Evolutionary conservation across 2,329 filamentous ascomycete genomes (phyloP).

Genomic region (Penicillium sp.): DNA sequence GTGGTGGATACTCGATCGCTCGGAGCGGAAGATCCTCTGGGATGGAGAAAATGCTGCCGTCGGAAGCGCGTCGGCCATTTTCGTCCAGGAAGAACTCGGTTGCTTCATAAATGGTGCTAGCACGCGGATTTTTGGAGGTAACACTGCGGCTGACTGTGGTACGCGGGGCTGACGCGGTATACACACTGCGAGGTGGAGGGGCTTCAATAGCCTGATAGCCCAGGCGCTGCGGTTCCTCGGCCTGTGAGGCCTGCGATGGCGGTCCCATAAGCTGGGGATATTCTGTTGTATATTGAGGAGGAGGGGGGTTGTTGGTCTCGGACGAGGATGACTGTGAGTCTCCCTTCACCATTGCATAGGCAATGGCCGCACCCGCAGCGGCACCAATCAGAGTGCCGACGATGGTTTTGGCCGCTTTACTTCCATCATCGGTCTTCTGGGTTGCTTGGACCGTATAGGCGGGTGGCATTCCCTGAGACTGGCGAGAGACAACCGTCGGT

Average conservation of each 20-base stretch:
- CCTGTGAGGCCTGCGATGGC: conserved; percentile 24
- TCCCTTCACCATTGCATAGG: conserved; percentile 69
- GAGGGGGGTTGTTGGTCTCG: conserved; percentile 20
- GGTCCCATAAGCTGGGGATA: conserved; percentile 24
- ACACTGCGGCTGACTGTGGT: conserved; percentile 35
- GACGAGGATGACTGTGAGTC: conserved; percentile 42
- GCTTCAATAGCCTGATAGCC: conserved; percentile 35
- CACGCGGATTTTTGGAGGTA: conserved; percentile 41
- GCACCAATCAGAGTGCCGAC: conserved; percentile 75
- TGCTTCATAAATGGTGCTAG: conserved; percentile 43
- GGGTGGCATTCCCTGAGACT: conserved; percentile 22
- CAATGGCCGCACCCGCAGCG: conserved; percentile 71
- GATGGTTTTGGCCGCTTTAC: conserved; percentile 57
- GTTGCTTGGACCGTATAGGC: conserved; percentile 28
- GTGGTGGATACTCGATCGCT: conserved; percentile 41
- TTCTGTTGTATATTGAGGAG: conserved; percentile 26
- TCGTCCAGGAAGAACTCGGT: conserved; percentile 36
- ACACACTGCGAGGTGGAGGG: conserved; percentile 26
- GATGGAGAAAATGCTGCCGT: conserved; percentile 38
- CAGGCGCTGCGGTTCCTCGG: conserved; percentile 23
- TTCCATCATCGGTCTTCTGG: conserved; percentile 41
- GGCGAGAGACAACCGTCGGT: conserved; percentile 23
- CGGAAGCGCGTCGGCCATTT: conserved; percentile 36
- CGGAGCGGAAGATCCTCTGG: conserved; percentile 36
- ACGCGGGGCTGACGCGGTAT: conserved; percentile 28